Base-by-base conservation (phyloP, 23 red algal species). In the Chondrus crispus region DNA sequence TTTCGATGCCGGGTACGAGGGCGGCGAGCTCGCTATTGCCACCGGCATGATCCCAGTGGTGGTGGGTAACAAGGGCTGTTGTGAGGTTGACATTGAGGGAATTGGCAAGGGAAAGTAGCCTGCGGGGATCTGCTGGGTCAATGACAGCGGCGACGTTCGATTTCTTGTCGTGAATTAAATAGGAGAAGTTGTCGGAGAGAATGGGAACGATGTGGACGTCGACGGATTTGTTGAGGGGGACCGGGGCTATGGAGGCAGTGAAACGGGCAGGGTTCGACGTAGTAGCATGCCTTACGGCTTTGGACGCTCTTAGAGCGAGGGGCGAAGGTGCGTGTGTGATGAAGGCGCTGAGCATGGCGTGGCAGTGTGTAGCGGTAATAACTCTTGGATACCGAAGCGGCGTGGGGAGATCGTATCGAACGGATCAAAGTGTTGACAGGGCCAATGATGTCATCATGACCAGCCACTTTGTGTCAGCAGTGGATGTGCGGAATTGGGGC, bases 41-140 rank as follows among this genome's bases (percentile, higher is more conserved):
- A 19, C 91, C 94, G 9, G 97, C 90, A 83, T 99, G 97, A 91
- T 99, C 97, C 90, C 91, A 94, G 70, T 99, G 97, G 20, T 96
- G 91, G 63, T 99, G 97, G 42, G 97, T 99, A 19, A 81, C 92
- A 39, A 96, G 87, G 0, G 95, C 72, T 13, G 93, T 85, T 0
- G 91, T 96, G 11, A 95, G 71, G 29, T 85, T 64, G 33, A 79
- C 80, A 11, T 74, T 42, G 37, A 81, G 68, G 16, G 63, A 51
- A 29, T 69, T 83, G 12, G 84, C 91, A 24, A 87, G 73, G 45
- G 72, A 74, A 39, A 96, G 49, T 38, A 99, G 70, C 76, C 71
- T 91, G 20, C 57, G 11, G 22, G 94, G 89, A 37, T 96, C 90
- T 33, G 83, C 93, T 18, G 97, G 94, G 80, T 99, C 97, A 30